Conservation (phyloP, 2,329 filamentous ascomycete genomes). For the Cordyceps farinosa region DNA sequence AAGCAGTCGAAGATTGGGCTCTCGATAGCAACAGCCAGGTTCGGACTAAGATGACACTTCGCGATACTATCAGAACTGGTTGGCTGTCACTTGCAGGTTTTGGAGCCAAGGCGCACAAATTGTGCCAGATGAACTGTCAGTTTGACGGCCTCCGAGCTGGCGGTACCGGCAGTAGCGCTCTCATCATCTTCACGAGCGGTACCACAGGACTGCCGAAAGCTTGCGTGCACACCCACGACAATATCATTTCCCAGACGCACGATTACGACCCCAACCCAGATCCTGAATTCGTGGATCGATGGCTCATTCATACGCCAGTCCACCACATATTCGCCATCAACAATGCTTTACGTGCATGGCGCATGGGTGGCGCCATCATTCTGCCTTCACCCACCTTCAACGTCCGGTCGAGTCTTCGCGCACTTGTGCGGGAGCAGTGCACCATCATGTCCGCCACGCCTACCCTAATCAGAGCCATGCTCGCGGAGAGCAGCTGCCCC, state of each 20-base stretch:
- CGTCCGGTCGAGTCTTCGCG: slow-evolving; percentile 30
- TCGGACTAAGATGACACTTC: slow-evolving; percentile 10
- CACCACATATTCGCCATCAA: slow-evolving; percentile 40
- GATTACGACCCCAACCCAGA: slow-evolving; percentile 35
- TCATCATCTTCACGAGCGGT: slow-evolving; percentile 48
- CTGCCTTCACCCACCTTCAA: slow-evolving; percentile 35
- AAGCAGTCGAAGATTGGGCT: slow-evolving; percentile 21
- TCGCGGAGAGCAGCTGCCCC: slow-evolving; percentile 30
- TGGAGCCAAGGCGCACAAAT: not conserved
- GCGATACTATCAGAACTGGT: not conserved
- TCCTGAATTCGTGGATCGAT: slow-evolving; percentile 28
- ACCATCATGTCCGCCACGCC: slow-evolving; percentile 40
- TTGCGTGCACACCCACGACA: slow-evolving; percentile 40
- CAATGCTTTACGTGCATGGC: slow-evolving; percentile 37
- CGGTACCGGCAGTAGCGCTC: slow-evolving; percentile 25
- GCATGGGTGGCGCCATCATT: slow-evolving; percentile 33
- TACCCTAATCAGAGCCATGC: slow-evolving; percentile 32
- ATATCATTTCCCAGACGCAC: slow-evolving; percentile 36
- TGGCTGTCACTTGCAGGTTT: not conserved
- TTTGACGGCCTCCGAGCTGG: slow-evolving; percentile 8
- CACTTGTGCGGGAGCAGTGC: slow-evolving; percentile 32
- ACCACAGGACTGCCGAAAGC: slow-evolving; percentile 47
- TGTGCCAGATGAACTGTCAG: slow-evolving; percentile 1
- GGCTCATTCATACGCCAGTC: slow-evolving; percentile 37
- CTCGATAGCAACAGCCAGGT: not conserved